Base-by-base conservation (phyloP, 495 filamentous ascomycete species). In the Podospora pseudopauciseta region DNA sequence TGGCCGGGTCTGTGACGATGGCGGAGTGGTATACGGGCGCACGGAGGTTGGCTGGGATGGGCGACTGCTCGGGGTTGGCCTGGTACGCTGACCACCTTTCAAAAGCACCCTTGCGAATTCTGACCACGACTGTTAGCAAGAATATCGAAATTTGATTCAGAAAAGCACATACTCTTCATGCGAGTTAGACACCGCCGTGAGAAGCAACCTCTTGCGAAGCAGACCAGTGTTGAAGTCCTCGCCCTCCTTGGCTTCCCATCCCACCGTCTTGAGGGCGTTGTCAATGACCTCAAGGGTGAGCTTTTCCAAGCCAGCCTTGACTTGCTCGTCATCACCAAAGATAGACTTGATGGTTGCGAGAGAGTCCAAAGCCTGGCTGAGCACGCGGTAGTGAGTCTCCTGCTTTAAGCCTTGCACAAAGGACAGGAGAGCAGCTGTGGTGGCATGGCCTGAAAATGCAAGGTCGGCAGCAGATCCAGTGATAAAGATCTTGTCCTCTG, bases 391-490 rank as follows among this genome's bases (percentile, higher is more conserved):
- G 73, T 91, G 92, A 9, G 81, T 81, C 78, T 99, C 95, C n/a
- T 84, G 82, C 73, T 89, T 83, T 77, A 97, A 91, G 27, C 89
- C 90, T 72, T 94, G 87, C 62, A 97, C 71, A 60, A 99, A 90
- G 5, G 88, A 86, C 62, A 99, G 80, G 13, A 99, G 77, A 9
- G 91, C 90, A 15, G 90, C 84, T 0, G 94, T 96, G 1, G 86
- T 90, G 64, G 91, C 88, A 73, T 94, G 85, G 15, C 95, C 95
- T 66, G 95, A 90, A 65, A 94, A 85, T 20, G 96, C 93, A 70
- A 97, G 86, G 55, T 95, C 93, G 67, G 91, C 90, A n/a, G 95
- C 93, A 78, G 97, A 95, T 62, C 91, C 92, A 68, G 96, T 87
- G 67, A 96, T 84, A 6, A 91, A 92, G 73, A 97, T 94, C 80